These are phyloP conservation scores for Hypoxylon sp. DNA, from an alignment of 2,329 filamentous ascomycete species.

Conservation along the genomic window DNA sequence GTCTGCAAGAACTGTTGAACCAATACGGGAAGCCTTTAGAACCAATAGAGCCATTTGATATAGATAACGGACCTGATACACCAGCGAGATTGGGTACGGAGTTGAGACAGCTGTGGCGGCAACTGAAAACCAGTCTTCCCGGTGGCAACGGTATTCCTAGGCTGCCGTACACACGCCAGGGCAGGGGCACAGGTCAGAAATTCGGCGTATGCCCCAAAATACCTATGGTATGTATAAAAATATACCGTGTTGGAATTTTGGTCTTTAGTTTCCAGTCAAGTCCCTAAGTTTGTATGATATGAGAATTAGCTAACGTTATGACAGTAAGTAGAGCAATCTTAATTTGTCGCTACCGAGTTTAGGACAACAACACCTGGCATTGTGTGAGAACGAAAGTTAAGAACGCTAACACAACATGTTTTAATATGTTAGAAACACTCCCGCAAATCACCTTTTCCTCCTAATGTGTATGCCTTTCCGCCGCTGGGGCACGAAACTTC, in stretches of 20 bases:
- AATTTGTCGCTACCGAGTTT: too few relatives aligned
- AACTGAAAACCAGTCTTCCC: background rate
- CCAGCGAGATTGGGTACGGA: too few relatives aligned
- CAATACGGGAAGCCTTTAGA: background rate
- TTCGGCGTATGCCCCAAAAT: background rate
- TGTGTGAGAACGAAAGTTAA: too few relatives aligned
- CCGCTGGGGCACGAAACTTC: background rate
- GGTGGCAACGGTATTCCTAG: background rate
- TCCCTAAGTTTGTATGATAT: too few relatives aligned
- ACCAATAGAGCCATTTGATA: background rate
- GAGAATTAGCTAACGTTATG: too few relatives aligned
- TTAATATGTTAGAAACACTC: background rate
- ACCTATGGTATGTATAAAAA: background rate
- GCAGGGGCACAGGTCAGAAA: background rate
- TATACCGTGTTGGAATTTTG: too few relatives aligned
- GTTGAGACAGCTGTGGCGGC: background rate
- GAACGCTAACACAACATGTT: too few relatives aligned
- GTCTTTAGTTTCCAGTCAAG: too few relatives aligned
- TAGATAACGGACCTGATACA: background rate
- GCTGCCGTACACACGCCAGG: background rate
- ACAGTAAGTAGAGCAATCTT: too few relatives aligned
- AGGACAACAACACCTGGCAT: too few relatives aligned
- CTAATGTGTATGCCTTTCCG: slow-evolving; percentile 7
- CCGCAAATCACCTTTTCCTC: background rate
- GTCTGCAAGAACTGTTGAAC: background rate